Conservation (phyloP, 2,329 filamentous ascomycete species). For the Diaporthe vexans region DNA sequence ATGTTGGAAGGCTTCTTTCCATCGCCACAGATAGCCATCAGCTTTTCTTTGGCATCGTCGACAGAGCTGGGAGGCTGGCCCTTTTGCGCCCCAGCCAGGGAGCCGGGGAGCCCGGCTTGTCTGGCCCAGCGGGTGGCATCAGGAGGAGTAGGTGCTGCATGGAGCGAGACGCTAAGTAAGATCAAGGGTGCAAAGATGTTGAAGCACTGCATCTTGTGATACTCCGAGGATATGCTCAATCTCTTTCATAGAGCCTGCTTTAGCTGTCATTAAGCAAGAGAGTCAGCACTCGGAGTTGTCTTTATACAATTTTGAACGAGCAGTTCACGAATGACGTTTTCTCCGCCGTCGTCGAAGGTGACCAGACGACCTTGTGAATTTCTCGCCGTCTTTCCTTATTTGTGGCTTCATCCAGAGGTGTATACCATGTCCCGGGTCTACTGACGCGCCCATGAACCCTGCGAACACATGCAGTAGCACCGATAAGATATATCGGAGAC, state of each 20-base stretch:
- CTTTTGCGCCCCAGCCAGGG: conserved; percentile 2
- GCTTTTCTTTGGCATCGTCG: conserved; percentile 10
- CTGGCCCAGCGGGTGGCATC: neutral
- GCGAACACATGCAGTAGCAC: neutral
- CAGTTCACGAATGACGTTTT: neutral
- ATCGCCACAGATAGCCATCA: neutral
- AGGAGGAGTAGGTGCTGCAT: neutral
- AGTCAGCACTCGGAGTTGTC: neutral
- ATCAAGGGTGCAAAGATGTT: neutral
- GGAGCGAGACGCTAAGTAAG: neutral
- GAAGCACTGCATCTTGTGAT: neutral
- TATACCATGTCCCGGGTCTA: neutral
- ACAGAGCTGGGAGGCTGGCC: neutral
- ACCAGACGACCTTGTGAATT: neutral
- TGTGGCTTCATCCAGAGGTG: neutral
- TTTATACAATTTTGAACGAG: neutral
- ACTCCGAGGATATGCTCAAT: neutral
- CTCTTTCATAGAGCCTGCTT: neutral
- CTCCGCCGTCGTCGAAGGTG: neutral
- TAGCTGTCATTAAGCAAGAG: no score
- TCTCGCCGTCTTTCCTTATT: neutral
- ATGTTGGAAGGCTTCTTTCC: neutral
- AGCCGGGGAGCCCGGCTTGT: neutral
- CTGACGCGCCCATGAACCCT: neutral
- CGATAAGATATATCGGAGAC: neutral